phyloP scores from a whole-genome alignment of 768 basidiomycete genomes.

The Mycena chlorophos region DNA sequence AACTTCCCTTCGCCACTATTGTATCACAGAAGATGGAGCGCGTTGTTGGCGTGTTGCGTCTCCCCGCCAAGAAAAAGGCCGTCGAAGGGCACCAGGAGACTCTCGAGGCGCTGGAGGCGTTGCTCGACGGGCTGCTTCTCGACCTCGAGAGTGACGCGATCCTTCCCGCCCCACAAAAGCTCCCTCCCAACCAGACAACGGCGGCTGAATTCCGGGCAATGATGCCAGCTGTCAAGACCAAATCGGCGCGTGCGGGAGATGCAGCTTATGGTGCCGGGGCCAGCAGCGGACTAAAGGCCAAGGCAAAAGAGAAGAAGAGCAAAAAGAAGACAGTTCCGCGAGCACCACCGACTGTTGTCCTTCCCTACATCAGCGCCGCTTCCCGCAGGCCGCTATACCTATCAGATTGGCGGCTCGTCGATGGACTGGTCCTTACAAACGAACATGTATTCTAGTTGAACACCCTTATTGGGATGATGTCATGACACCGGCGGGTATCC shows the following conservation, averaged over 20 bases:
- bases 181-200: not conserved
- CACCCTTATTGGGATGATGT: not conserved
- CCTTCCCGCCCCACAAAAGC: not conserved
- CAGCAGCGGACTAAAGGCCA: conserved; percentile 2
- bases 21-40: conserved; percentile 7
- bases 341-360: too few relatives aligned
- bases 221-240: conserved; percentile 8
- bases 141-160: conserved; percentile 1
- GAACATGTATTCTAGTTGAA: too few relatives aligned
- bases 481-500: not conserved
- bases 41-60: not conserved
- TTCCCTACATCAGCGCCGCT: too few relatives aligned
- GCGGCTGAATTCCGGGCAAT: not conserved
- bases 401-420: too few relatives aligned
- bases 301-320: not conserved
- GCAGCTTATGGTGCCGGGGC: conserved; percentile 5
- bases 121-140: not conserved
- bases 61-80: not conserved
- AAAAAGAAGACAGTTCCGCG: too few relatives aligned
- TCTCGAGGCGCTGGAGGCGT: conserved; percentile 1
- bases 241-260: not conserved
- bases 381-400: too few relatives aligned
- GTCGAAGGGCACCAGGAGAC: accelerated
- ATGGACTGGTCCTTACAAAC: too few relatives aligned
- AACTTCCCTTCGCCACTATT: not conserved